Percentiles rank a stretch among this genome's conserved stretches.
Conservation (phyloP, 1,284 basidiomycete species). For the Cutaneotrichosporon daszewskae region DNA sequence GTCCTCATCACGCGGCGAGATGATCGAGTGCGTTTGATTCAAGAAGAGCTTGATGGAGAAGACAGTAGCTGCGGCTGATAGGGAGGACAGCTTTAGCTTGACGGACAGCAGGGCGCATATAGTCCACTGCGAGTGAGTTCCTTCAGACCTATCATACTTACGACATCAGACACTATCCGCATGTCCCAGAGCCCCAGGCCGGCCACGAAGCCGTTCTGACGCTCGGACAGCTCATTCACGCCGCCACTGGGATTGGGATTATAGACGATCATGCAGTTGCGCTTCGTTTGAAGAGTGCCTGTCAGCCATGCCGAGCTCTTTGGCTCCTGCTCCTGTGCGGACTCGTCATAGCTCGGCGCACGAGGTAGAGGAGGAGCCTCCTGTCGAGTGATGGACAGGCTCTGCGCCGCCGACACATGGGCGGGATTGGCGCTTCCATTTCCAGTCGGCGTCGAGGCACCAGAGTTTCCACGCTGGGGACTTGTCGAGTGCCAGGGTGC, state of each 20-base stretch:
- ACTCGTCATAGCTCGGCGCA: slow-evolving; percentile 5
- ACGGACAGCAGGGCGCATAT: slow-evolving; percentile 27
- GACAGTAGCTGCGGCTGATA: slow-evolving; percentile 25
- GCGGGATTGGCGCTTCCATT: no score
- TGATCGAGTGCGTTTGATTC: slow-evolving; percentile 27
- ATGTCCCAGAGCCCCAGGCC: slow-evolving; percentile 27
- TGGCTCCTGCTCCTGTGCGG: no score
- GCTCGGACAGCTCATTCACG: slow-evolving; percentile 18
- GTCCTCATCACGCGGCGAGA: slow-evolving; percentile 25
- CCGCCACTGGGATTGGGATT: slow-evolving; percentile 23
- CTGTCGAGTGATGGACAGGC: slow-evolving; percentile 3
- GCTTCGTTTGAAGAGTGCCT: slow-evolving; percentile 12
- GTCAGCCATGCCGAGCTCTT: slow-evolving; percentile 26
- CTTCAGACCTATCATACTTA: slow-evolving; percentile 8
- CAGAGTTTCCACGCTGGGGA: neutral
- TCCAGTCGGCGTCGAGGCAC: no score
- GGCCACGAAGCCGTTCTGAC: slow-evolving; percentile 16
- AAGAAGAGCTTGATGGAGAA: slow-evolving; percentile 29
- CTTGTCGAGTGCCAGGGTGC: neutral
- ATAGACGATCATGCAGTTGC: slow-evolving; percentile 23
- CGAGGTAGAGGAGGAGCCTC: slow-evolving; percentile 1
- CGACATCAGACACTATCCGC: slow-evolving; percentile 25
- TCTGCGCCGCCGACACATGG: neutral
- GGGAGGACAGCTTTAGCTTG: slow-evolving; percentile 15
- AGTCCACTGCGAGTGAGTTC: slow-evolving; percentile 24